Conservation (phyloP, 2,329 filamentous ascomycete genomes). For the Venturia asperata region DNA sequence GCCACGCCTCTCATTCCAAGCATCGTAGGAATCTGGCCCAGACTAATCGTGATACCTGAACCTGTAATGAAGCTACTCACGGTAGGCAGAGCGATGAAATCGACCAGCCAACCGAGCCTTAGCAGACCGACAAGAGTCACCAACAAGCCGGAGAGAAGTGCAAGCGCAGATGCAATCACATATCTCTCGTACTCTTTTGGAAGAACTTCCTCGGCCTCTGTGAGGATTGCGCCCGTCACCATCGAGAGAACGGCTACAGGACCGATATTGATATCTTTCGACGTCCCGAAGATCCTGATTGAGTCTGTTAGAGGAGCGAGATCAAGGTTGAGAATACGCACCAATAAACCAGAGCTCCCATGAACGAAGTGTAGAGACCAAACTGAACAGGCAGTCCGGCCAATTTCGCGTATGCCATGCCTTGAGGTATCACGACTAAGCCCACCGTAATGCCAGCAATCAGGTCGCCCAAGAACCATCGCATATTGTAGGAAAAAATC, state of each 20-base stretch:
- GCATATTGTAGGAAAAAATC: slow-evolving; percentile 18
- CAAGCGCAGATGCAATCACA: slow-evolving; percentile 70
- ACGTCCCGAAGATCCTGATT: slow-evolving; percentile 72
- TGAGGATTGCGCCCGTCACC: slow-evolving; percentile 74
- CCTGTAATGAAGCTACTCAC: slow-evolving; percentile 98
- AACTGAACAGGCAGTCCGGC: slow-evolving; percentile 75
- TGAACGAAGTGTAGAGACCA: slow-evolving; percentile 91
- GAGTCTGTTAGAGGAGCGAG: slow-evolving; percentile 27
- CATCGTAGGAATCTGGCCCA: slow-evolving; percentile 73
- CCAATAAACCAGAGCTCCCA: slow-evolving; percentile 93
- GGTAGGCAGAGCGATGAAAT: slow-evolving; percentile 84
- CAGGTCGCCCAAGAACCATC: slow-evolving; percentile 19
- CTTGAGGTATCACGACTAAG: slow-evolving; percentile 83
- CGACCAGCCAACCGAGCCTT: slow-evolving; percentile 82
- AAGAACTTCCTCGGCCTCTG: slow-evolving; percentile 50
- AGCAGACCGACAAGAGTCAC: slow-evolving; percentile 73
- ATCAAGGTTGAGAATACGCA: background rate
- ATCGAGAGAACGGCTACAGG: slow-evolving; percentile 95
- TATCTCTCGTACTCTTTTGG: slow-evolving; percentile 50
- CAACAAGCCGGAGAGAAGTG: slow-evolving; percentile 71
- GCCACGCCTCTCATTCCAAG: slow-evolving; percentile 72
- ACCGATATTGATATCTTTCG: slow-evolving; percentile 98
- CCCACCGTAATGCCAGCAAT: slow-evolving; percentile 56
- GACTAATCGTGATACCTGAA: slow-evolving; percentile 80
- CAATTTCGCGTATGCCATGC: slow-evolving; percentile 82